Evolutionary conservation across 2,329 filamentous ascomycete genomes (phyloP).

Genomic region (Penicillium brevicompactum): DNA sequence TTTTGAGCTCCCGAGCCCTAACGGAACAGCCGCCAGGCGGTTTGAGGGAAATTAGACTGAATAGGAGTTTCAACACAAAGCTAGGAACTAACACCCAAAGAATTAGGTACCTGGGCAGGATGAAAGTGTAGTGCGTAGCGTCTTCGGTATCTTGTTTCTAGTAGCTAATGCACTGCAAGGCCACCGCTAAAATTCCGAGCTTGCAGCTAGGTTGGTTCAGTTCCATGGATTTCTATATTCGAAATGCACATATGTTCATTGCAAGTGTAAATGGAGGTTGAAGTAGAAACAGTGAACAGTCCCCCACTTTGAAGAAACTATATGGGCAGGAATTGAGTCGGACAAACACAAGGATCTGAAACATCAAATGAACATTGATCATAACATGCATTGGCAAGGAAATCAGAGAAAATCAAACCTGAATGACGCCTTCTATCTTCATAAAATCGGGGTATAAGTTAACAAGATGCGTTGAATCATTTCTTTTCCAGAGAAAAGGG

Average conservation of each 20-base stretch:
- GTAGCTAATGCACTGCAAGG: no score
- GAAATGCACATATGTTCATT: not conserved
- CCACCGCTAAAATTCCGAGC: not conserved
- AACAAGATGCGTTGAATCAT: constrained; percentile 17
- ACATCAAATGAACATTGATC: not conserved
- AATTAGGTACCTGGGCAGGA: no score
- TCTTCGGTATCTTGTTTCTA: no score
- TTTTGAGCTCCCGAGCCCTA: not conserved
- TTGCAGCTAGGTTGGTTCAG: not conserved
- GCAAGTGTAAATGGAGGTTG: not conserved
- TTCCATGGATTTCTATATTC: not conserved
- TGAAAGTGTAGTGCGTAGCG: no score
- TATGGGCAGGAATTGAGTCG: not conserved
- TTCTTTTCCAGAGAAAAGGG: constrained; percentile 22
- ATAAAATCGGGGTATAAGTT: constrained; percentile 25
- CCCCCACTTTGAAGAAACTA: no score
- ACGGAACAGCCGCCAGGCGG: not conserved
- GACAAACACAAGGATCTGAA: not conserved
- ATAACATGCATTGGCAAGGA: not conserved
- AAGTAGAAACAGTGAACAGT: not conserved
- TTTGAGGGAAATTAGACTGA: no score
- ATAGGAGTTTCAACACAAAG: no score
- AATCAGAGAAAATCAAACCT: not conserved
- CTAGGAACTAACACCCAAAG: no score
- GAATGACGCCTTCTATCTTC: constrained; percentile 21